Evolutionary conservation across 2,329 filamentous ascomycete genomes (phyloP).

Genomic region (Pseudocercospora eumusae): DNA sequence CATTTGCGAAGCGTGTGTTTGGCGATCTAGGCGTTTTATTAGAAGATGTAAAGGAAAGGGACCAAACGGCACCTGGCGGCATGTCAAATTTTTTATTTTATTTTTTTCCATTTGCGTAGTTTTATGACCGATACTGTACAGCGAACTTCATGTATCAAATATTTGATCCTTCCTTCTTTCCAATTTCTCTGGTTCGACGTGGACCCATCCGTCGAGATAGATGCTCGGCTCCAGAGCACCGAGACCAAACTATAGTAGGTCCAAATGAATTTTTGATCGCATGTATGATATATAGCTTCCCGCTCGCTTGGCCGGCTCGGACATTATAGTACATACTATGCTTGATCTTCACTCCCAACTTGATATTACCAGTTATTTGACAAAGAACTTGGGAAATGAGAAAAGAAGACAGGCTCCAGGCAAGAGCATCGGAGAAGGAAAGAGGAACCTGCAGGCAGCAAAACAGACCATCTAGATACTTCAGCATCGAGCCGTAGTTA

Average conservation of each 20-base stretch:
- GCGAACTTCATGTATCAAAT: background rate
- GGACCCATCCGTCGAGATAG: background rate
- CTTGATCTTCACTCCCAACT: slow-evolving; percentile 4
- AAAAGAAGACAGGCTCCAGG: no score
- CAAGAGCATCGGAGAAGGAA: background rate
- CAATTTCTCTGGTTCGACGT: background rate
- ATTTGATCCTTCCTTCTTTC: slow-evolving; percentile 3
- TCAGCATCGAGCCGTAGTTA: no score
- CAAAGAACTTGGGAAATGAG: no score
- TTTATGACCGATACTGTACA: slow-evolving; percentile 8
- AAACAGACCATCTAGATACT: no score
- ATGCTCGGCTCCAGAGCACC: no score
- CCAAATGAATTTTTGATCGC: slow-evolving; percentile 1
- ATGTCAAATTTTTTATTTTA: no score
- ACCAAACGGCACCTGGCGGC: background rate
- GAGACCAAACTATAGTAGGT: no score
- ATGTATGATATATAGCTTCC: no score
- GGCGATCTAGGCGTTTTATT: slow-evolving; percentile 9
- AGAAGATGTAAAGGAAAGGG: background rate
- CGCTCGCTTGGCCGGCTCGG: no score
- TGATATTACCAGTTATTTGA: slow-evolving; percentile 20
- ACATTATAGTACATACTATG: no score
- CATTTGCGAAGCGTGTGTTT: background rate
- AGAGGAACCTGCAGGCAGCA: no score
- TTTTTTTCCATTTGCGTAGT: background rate